Evolutionary conservation across 192 early-diverging fungal species (phyloP), one percentile per base, ranked within the genome.

Genomic region (Phycomyces blakesleeanus): DNA sequence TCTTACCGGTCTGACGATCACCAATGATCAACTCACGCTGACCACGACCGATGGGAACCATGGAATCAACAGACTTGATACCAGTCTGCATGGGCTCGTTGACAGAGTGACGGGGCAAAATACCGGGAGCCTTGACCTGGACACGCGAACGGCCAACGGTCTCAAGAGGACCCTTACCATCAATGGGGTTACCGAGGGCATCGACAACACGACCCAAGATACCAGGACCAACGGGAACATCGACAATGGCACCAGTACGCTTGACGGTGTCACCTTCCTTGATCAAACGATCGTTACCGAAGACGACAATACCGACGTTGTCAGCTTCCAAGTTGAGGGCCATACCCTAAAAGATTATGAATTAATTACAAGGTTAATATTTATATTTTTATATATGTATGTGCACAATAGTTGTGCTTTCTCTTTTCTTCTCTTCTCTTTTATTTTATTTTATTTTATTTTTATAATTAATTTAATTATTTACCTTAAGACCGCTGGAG

Each of bases 1-100:
- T 98, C 91, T 98, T 98, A 74, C 96, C 96, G 68, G 96, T 98
- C 79, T 98, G 96, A 89, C 95, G 93, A 84, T 98, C 96, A 79
- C 96, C 96, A 82, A 97, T 98, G 78, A 98, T 98, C 83, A 98
- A 88, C 86, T 98, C 96, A 93, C 96, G 93, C 89, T 98, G 96
- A 76, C 96, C 96, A 95, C 96, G 94, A 76, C 96, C 96, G 63
- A 98, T 96, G 61, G 96, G 96, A 69, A 98, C 89, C 96, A 98
- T 98, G 81, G 96, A 97, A 88, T 98, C 96, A 74, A 98, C 93
- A 72, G 93, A 98, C 87, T 98, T 98, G 85, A 95, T 95, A 82
- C 96, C 96, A 77, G 96, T 98, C 80, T 95, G 93, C 94, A 98
- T 96, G 73, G 96, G 96, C 84, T 97, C 94, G 80, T 93, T 93